Base-by-base conservation (phyloP, 148 eudicot genomes). In the Fagopyrum tataricum region DNA sequence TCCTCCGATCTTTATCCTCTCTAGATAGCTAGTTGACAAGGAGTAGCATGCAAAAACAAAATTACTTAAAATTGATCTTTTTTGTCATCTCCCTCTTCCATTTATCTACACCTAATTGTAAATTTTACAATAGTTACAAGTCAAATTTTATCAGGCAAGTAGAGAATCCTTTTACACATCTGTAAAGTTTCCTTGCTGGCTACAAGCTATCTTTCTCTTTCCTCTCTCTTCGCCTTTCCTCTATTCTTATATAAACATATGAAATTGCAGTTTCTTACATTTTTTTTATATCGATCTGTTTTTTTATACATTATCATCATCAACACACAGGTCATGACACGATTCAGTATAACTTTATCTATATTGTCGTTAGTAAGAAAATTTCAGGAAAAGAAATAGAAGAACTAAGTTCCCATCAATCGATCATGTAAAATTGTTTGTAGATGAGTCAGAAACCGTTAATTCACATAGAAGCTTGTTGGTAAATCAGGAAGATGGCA, bases 401-500 rank as follows among this genome's bases (percentile, higher is more conserved):
- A 53, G 24, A 53, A 53, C 2, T 53, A 53, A 53, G 2, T 53
- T 51, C 18, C 17, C 55, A 9, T 47, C 18, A 49, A 58, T 21
- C 6, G 66, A 2, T 58, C 66, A 58, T n/a, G n/a, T n/a, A n/a
- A n/a, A n/a, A n/a, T n/a, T n/a, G n/a, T n/a, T n/a, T n/a, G n/a
- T n/a, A n/a, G n/a, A 46, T 46, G 49, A 8, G 13, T 46, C 9
- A 7, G 13, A 46, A 46, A 26, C 1, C 49, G 9, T 46, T 46
- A 46, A 46, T 46, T 46, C 31, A 46, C 49, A 46, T 46, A 13
- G 2, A 46, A 46, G 13, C 2, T 46, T 5, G 12, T 46, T 46
- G 49, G 49, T 21, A 20, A 64, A 14, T 20, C 73, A 75, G 77
- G 72, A 75, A 75, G 26, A 53, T 75, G 71, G 77, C 73, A 12